These are phyloP conservation scores for Massospora cicadina DNA, from an alignment of 371 early-diverging fungal species.

Conservation along the genomic window DNA sequence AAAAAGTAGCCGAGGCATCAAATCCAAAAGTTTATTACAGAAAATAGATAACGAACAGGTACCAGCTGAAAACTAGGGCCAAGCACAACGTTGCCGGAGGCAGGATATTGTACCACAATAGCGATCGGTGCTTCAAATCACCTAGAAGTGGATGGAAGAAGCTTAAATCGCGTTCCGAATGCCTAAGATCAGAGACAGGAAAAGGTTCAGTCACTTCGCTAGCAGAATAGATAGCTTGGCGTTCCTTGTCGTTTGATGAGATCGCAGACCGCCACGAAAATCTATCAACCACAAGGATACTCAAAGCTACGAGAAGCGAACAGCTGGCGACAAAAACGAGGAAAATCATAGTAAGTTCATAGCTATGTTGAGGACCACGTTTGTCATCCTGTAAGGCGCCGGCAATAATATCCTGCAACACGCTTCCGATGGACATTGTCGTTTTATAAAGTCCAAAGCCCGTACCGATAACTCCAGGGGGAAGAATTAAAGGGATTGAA, in stretches of 20 bases:
- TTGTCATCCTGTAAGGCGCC: slow-evolving; percentile 41
- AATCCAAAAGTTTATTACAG: too few species aligned
- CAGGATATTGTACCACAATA: background rate
- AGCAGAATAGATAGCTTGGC: background rate
- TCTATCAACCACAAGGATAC: background rate
- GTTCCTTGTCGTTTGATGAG: background rate
- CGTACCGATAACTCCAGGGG: slow-evolving; percentile 35
- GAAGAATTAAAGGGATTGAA: slow-evolving; percentile 39
- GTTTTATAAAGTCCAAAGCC: slow-evolving; percentile 50
- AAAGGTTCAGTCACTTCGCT: too few species aligned
- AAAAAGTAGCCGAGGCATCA: too few species aligned
- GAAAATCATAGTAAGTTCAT: background rate
- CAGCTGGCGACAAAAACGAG: background rate
- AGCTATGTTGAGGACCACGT: slow-evolving; percentile 9
- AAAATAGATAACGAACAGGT: background rate
- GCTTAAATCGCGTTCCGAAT: background rate
- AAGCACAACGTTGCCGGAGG: background rate
- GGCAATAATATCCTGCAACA: slow-evolving; percentile 40
- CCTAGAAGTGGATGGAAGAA: background rate
- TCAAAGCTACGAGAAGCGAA: background rate
- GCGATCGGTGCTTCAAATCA: background rate
- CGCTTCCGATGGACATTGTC: slow-evolving; percentile 36
- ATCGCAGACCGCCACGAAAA: background rate
- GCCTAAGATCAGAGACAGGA: background rate
- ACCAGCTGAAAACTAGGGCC: background rate